Conservation (phyloP, 2,329 filamentous ascomycete species). For the Alternaria angustiovoidea region DNA sequence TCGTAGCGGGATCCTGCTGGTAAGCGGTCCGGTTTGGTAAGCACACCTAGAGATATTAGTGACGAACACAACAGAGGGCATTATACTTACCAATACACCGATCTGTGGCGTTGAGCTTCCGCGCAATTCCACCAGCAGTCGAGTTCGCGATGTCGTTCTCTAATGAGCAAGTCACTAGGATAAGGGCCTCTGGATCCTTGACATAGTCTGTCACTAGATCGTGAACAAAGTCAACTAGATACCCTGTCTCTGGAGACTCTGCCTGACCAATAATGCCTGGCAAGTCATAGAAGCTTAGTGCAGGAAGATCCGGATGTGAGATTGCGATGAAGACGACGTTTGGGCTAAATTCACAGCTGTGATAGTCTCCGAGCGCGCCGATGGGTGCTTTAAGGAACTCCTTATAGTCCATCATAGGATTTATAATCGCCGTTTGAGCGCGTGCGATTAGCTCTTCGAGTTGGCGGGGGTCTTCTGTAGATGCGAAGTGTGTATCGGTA, state of each 20-base stretch:
- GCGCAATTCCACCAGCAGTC: slow-evolving; percentile 68
- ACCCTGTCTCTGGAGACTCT: slow-evolving; percentile 52
- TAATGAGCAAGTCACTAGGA: slow-evolving; percentile 80
- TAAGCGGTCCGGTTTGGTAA: slow-evolving; percentile 85
- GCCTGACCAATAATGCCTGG: slow-evolving; percentile 81
- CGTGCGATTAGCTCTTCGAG: slow-evolving; percentile 74
- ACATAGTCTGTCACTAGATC: slow-evolving; percentile 77
- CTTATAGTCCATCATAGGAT: slow-evolving; percentile 63
- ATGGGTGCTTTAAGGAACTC: slow-evolving; percentile 45
- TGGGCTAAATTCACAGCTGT: slow-evolving; percentile 76
- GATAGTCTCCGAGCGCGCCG: neutral
- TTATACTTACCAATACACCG: slow-evolving; percentile 49
- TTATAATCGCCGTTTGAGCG: slow-evolving; percentile 80
- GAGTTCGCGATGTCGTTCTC: slow-evolving; percentile 81
- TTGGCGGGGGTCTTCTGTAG: slow-evolving; percentile 65
- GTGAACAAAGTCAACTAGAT: slow-evolving; percentile 75
- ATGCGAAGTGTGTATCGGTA: slow-evolving; percentile 66
- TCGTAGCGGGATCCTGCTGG: slow-evolving; percentile 60
- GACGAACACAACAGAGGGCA: neutral
- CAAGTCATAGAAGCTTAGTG: slow-evolving; percentile 84
- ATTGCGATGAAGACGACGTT: slow-evolving; percentile 83
- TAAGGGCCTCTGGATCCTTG: slow-evolving; percentile 71
- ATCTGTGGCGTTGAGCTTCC: slow-evolving; percentile 49
- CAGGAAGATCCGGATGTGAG: slow-evolving; percentile 72
- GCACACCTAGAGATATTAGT: slow-evolving; percentile 65